Percentiles rank a stretch among this genome's conserved stretches.
phyloP scores from a whole-genome alignment of 305 asterid genomes.

The Stenogyne calaminthoides region DNA sequence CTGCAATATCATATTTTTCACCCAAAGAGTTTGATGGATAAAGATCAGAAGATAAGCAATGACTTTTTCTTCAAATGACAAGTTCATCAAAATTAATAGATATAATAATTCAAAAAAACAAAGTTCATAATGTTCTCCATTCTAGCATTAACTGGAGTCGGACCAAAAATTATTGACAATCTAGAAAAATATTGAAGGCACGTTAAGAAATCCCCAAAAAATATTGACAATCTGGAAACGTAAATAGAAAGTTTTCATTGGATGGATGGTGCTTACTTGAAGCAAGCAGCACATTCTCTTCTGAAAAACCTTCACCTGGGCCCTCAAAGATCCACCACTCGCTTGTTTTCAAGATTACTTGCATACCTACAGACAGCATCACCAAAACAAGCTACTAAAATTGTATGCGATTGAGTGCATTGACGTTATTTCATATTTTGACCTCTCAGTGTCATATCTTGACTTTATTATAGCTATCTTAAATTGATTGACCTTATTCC shows the following conservation, averaged over 20 bases:
- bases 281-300: slow-evolving; percentile 89
- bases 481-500: not conserved
- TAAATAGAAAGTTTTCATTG: not conserved
- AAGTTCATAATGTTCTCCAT: too few species aligned
- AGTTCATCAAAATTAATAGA: not conserved
- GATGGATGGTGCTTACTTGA: slow-evolving; percentile 61
- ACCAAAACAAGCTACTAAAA: slow-evolving; percentile 28
- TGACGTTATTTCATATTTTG: slow-evolving; percentile 18
- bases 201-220: not conserved
- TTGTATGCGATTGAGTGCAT: not conserved
- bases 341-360: slow-evolving; percentile 81
- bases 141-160: not conserved
- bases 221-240: not conserved
- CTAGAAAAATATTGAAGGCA: not conserved
- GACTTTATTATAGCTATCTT: slow-evolving; percentile 18
- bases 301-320: slow-evolving; percentile 86
- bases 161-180: not conserved
- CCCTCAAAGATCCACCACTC: slow-evolving; percentile 97
- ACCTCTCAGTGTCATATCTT: slow-evolving; percentile 20
- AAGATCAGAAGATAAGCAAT: slow-evolving; percentile 15
- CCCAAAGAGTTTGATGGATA: slow-evolving; percentile 31
- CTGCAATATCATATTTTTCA: slow-evolving; percentile 49
- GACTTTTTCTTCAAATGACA: slow-evolving; percentile 8
- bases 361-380: slow-evolving; percentile 70
- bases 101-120: not conserved